phyloP scores from a whole-genome alignment of 495 filamentous ascomycete genomes.

The Clavariopsis aquatica region DNA sequence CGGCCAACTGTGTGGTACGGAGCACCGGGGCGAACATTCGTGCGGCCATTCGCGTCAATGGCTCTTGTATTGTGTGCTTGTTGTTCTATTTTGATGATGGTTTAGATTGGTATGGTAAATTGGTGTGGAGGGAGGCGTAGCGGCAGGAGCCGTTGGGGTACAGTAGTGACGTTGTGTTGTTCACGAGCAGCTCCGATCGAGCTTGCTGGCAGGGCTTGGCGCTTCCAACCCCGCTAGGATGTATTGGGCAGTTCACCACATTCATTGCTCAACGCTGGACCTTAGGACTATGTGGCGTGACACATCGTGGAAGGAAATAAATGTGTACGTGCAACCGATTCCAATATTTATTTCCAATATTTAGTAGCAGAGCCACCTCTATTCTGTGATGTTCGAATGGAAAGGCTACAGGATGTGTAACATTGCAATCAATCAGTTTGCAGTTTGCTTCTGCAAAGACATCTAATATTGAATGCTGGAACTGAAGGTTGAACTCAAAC shows the following conservation, averaged over 20 bases:
- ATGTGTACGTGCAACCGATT: neutral
- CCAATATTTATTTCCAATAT: too few relatives aligned
- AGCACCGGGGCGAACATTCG: constrained; percentile 48
- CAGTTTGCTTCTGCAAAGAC: too few relatives aligned
- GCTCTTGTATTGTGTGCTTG: neutral
- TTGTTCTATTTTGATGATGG: neutral
- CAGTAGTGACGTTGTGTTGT: constrained; percentile 6
- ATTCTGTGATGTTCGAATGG: too few relatives aligned
- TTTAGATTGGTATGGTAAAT: neutral
- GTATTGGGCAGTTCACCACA: neutral
- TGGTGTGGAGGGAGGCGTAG: neutral
- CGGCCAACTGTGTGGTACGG: constrained; percentile 28
- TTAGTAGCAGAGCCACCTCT: too few relatives aligned
- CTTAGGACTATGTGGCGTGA: neutral
- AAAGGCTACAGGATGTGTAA: too few relatives aligned
- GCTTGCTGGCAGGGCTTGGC: constrained; percentile 3
- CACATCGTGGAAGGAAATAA: neutral
- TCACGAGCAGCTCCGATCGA: neutral
- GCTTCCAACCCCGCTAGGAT: neutral
- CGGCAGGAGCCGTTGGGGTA: neutral
- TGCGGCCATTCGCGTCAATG: constrained; percentile 49
- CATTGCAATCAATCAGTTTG: too few relatives aligned
- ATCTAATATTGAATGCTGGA: too few relatives aligned
- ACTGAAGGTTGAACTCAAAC: too few relatives aligned
- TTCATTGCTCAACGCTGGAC: too few relatives aligned